These are phyloP conservation scores for Stenogyne calaminthoides DNA, from an alignment of 305 asterid genomes.

Conservation along the genomic window DNA sequence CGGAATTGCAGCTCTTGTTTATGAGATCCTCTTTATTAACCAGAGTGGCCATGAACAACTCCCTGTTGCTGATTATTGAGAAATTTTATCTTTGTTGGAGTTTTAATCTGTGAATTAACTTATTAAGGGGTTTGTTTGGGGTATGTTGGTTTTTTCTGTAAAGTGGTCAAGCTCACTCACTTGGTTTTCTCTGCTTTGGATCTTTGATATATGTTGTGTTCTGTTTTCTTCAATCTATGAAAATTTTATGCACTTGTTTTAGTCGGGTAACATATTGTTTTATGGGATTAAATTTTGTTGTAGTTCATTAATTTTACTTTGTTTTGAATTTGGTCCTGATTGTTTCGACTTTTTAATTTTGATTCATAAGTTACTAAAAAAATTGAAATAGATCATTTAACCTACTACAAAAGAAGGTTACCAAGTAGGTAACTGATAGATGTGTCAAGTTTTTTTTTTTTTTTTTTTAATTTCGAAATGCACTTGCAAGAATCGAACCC, in stretches of 20 bases:
- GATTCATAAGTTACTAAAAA: too few relatives aligned
- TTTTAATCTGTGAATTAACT: not conserved
- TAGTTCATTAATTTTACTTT: too few relatives aligned
- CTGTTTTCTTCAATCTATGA: not conserved
- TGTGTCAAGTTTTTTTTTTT: too few relatives aligned
- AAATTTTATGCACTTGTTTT: not conserved
- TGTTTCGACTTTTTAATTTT: too few relatives aligned
- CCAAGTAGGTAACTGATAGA: too few relatives aligned
- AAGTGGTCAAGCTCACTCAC: constrained; percentile 22
- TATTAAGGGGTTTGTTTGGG: not conserved
- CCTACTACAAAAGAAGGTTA: too few relatives aligned
- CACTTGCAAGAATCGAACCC: too few relatives aligned
- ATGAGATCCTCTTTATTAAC: constrained; percentile 46
- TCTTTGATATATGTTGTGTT: not conserved
- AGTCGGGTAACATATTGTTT: too few relatives aligned
- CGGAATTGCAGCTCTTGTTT: constrained; percentile 55
- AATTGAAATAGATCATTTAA: too few relatives aligned
- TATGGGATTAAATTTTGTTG: too few relatives aligned
- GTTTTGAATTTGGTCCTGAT: too few relatives aligned
- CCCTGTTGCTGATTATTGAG: constrained; percentile 42
- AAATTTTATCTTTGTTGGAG: not conserved
- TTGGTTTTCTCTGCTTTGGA: not conserved
- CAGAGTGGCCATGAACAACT: constrained; percentile 48
- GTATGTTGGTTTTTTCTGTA: not conserved
- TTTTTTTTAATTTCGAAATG: too few relatives aligned